Evolutionary conservation across 2,329 filamentous ascomycete species (phyloP).

Genomic region (Aspergillus sp.): DNA sequence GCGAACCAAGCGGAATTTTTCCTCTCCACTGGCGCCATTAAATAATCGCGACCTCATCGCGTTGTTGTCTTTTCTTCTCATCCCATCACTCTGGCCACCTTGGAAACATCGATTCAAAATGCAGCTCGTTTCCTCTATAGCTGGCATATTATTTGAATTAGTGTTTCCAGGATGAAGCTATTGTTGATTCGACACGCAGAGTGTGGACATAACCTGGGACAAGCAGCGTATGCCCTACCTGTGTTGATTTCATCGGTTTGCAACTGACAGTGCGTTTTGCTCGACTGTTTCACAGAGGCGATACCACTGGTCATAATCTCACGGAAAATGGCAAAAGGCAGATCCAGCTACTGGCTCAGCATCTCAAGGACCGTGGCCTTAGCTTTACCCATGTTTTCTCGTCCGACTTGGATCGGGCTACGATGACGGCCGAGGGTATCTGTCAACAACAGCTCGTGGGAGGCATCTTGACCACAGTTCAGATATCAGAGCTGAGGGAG

Average conservation of each 20-base stretch:
- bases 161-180: slow-evolving; percentile 49
- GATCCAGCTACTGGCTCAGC: slow-evolving; percentile 62
- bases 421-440: slow-evolving; percentile 36
- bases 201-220: slow-evolving; percentile 80
- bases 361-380: slow-evolving; percentile 62
- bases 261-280: neutral
- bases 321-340: slow-evolving; percentile 79
- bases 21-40: no score
- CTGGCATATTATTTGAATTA: neutral
- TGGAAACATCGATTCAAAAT: neutral
- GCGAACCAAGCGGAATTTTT: slow-evolving; percentile 6
- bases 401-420: slow-evolving; percentile 71
- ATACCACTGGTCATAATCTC: slow-evolving; percentile 70
- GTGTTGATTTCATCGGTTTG: neutral
- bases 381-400: slow-evolving; percentile 67
- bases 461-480: slow-evolving; percentile 3
- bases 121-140: neutral
- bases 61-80: neutral
- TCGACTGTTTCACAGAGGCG: slow-evolving; percentile 55
- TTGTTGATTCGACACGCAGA: slow-evolving; percentile 82
- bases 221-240: slow-evolving; percentile 22
- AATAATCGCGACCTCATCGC: no score
- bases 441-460: slow-evolving; percentile 9
- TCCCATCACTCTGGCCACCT: neutral
- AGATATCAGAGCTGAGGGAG: slow-evolving; percentile 25